Evolutionary conservation across 192 early-diverging fungal species (phyloP), one percentile per base, ranked within the genome.

Genomic region (Coemansia sp.): DNA sequence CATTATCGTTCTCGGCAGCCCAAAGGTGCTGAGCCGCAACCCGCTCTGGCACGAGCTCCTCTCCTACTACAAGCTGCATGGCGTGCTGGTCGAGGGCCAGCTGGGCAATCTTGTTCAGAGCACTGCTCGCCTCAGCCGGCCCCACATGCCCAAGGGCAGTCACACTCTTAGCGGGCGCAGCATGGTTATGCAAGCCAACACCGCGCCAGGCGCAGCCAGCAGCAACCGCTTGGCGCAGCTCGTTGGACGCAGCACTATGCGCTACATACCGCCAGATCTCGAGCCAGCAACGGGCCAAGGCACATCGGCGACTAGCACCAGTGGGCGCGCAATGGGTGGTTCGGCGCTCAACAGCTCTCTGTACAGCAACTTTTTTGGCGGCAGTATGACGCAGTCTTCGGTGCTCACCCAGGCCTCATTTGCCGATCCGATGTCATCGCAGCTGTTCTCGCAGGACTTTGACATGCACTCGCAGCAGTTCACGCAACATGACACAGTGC

Each of bases 11-110:
- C 85, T 98, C 9, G 96, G 97, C 51, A 98, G 98, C 71, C 97
- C 98, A 41, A 96, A 93, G 64, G 94, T 97, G 43, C 82, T 99
- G 8, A 92, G 93, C 64, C 92, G 92, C 71, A 91, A 99, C 73
- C 89, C 93, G 36, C 77, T 99, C 17, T 99, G 98, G 98, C 94
- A 98, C 71, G 94, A 99, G 81, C 83, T 99, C 40, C 77, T 99
- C 27, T 94, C 92, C 51, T 89, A 92, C 54, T 99, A 92, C 87
- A 98, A 97, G 77, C 92, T 91, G 67, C 84, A 89, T 43, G 86
- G 89, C 19, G 92, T 93, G 56, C 79, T 99, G 40, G 95, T 98
- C 3, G 98, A 99, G 71, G 98, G 98, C 12, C 89, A 92, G 42
- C 76, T 99, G 47, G 90, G 86, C 73, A 94, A 94, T 60, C 82